Percentiles rank a stretch among this genome's conserved stretches.
Conservation (phyloP, 345 rosid genomes). For the Linum lewisii region DNA sequence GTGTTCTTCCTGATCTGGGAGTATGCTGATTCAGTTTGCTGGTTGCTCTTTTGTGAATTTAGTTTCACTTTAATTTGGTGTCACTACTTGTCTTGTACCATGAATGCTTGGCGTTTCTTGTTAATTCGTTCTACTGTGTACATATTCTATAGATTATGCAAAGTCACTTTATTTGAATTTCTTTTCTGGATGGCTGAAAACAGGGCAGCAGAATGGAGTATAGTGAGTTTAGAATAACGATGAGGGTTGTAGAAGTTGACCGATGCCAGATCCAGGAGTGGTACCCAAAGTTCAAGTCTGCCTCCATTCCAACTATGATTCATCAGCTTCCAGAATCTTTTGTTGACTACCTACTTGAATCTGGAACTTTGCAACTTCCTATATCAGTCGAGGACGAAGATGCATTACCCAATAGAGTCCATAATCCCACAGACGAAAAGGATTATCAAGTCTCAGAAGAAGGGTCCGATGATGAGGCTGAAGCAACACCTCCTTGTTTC, state of each 20-base stretch:
- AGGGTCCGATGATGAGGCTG: constrained; percentile 53
- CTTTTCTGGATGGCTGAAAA: no score
- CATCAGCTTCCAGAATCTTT: constrained; percentile 71
- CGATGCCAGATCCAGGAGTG: constrained; percentile 82
- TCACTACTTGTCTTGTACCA: no score
- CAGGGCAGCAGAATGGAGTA: no score
- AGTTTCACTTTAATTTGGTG: no score
- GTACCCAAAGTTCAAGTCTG: constrained; percentile 68
- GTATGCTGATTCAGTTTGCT: no score
- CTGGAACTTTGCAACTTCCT: constrained; percentile 71
- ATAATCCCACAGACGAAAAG: constrained; percentile 51
- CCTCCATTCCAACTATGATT: constrained; percentile 54
- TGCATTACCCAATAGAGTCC: constrained; percentile 71
- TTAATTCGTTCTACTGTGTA: no score
- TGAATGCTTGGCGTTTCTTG: no score
- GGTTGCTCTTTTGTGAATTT: no score
- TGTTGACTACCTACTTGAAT: constrained; percentile 54
- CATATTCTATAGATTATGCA: no score
- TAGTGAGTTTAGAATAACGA: constrained; percentile 11
- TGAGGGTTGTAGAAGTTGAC: constrained; percentile 66
- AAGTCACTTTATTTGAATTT: no score
- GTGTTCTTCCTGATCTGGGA: no score
- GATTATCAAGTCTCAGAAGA: constrained; percentile 55
- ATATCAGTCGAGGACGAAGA: constrained; percentile 45
- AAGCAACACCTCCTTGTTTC: constrained; percentile 43